Evolutionary conservation across 306 rosid genomes (phyloP).

Genomic region (Trifolium dubium): DNA sequence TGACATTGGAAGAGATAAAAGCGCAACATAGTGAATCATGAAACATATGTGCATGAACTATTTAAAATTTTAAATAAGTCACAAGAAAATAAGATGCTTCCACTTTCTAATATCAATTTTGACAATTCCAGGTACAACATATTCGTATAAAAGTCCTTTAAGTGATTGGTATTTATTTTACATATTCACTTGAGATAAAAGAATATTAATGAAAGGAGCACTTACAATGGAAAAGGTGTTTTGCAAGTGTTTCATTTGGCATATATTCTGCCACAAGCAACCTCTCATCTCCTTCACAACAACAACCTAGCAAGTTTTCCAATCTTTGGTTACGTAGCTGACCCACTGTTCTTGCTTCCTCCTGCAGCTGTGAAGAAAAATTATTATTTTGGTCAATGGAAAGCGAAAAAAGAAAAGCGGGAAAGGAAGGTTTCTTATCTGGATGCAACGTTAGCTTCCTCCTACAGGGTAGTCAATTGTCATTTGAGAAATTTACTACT

Average conservation of each 20-base stretch:
- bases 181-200: too few relatives aligned
- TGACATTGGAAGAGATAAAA: too few relatives aligned
- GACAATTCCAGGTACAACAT: too few relatives aligned
- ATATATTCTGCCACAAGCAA: conserved; percentile 82
- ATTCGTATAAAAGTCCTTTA: too few relatives aligned
- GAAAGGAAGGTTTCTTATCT: background rate
- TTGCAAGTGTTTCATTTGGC: conserved; percentile 85
- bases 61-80: too few relatives aligned
- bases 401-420: conserved; percentile 26
- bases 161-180: too few relatives aligned
- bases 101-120: too few relatives aligned
- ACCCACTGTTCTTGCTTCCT: conserved; percentile 83
- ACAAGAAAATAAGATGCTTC: too few relatives aligned
- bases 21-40: background rate
- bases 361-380: conserved; percentile 49
- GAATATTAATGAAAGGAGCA: background rate
- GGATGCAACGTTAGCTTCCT: conserved; percentile 25
- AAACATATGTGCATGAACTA: too few relatives aligned
- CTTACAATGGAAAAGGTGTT: conserved; percentile 83
- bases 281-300: conserved; percentile 79
- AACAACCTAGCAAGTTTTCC: conserved; percentile 75
- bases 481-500: too few relatives aligned
- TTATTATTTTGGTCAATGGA: conserved; percentile 2
- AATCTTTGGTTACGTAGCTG: conserved; percentile 79
- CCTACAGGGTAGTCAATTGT: too few relatives aligned